Conservation (phyloP, 2,329 filamentous ascomycete species). For the Aspergillus sp. region DNA sequence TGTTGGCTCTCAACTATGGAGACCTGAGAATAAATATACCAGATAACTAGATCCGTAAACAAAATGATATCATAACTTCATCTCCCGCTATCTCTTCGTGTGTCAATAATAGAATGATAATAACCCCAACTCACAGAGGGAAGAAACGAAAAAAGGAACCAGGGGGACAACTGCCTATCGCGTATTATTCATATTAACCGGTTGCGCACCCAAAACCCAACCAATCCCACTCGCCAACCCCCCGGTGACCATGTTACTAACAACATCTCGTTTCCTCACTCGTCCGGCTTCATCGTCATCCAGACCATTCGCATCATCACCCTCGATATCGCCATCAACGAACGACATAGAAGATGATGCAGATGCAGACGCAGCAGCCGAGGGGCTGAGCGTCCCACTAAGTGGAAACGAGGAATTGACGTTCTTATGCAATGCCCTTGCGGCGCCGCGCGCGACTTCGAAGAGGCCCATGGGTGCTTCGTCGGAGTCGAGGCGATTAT, state of each 20-base stretch:
- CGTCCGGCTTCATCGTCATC: constrained; percentile 28
- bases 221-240: constrained; percentile 63
- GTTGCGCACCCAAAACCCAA: constrained; percentile 61
- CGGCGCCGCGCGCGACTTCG: constrained; percentile 53
- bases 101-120: background rate
- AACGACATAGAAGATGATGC: constrained; percentile 10
- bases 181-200: constrained; percentile 33
- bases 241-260: constrained; percentile 64
- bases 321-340: background rate
- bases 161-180: background rate
- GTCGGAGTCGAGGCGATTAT: constrained; percentile 31
- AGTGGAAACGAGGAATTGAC: constrained; percentile 41
- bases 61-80: constrained; percentile 6
- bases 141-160: background rate
- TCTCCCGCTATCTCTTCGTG: background rate
- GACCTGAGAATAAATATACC: background rate
- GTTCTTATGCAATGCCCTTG: constrained; percentile 49
- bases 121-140: background rate
- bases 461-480: constrained; percentile 54
- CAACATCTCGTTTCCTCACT: constrained; percentile 54
- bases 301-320: background rate
- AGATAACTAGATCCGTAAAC: background rate
- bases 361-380: background rate
- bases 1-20: background rate
- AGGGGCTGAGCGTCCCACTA: constrained; percentile 17